These are phyloP conservation scores for Gossypium laxum DNA, from an alignment of 441 rosid genomes.

Conservation along the genomic window DNA sequence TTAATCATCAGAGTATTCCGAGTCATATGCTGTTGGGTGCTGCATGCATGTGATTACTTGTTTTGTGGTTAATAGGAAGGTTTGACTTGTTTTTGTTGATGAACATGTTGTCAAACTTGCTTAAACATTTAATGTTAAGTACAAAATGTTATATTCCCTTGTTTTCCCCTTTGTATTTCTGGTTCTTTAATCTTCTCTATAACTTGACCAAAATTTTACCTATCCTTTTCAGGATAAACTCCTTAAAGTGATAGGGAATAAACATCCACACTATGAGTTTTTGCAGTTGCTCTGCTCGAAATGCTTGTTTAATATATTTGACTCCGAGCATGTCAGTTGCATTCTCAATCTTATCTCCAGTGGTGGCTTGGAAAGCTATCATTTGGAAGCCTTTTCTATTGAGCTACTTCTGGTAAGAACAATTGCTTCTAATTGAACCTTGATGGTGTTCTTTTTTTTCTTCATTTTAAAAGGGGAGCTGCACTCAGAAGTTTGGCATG, in stretches of 20 bases:
- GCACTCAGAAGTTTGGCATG: background rate
- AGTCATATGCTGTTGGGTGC: background rate
- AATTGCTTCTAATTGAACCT: slow-evolving; percentile 1
- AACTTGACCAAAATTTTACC: slow-evolving; percentile 7
- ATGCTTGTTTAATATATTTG: slow-evolving; percentile 62
- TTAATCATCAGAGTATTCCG: background rate
- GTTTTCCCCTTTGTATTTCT: background rate
- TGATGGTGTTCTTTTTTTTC: background rate
- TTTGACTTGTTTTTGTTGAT: background rate
- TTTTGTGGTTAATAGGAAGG: background rate
- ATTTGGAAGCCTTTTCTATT: slow-evolving; percentile 41
- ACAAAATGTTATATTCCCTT: background rate
- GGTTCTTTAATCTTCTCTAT: background rate
- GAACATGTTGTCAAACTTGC: background rate
- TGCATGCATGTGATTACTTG: background rate
- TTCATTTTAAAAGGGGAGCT: slow-evolving; percentile 9
- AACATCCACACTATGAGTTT: slow-evolving; percentile 60
- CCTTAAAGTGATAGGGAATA: slow-evolving; percentile 57
- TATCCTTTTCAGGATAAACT: slow-evolving; percentile 56
- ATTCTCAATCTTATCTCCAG: slow-evolving; percentile 49
- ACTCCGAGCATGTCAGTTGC: slow-evolving; percentile 55
- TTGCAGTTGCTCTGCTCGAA: slow-evolving; percentile 50
- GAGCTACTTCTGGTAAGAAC: slow-evolving; percentile 70
- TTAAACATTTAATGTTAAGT: background rate
- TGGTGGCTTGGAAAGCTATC: slow-evolving; percentile 25